Evolutionary conservation across 164 flowering plant genomes (phyloP), one percentile per base, ranked within the genome.

Genomic region (Tetracentron sinense): DNA sequence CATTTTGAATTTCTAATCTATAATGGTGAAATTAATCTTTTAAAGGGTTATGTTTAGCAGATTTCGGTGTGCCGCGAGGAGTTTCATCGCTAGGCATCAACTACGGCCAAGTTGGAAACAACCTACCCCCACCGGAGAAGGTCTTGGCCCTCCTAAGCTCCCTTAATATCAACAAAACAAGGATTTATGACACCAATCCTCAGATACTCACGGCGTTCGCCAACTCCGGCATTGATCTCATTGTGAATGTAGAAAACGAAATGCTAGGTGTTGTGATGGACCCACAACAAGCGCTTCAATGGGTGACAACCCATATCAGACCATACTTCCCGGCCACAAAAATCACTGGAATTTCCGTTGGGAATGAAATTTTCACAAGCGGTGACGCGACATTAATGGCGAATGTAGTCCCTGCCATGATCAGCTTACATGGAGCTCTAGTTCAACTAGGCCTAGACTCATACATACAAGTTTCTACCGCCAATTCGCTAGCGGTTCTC

Each of bases 121-220:
- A 94, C 71, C 70, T 94, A 56, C 97, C 86, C 2, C 67, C 77
- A n/a, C 98, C 98, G 16, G 79, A 82, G 26, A 69, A 79, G 42
- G 96, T 85, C 23, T 52, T 86, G 7, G 67, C 68, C 1, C 86
- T 94, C 30, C 25, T 94, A 6, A 76, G 60, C 28, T 67, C 92
- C 12, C 73, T 89, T 0, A 79, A 73, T 75, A 42, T 94, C 72
- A 78, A 79, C 12, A 89, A 86, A 62, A 65, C 87, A 12, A 72
- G 96, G 76, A 94, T 94, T 27, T 94, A 94, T 65, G 98, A 94
- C 75, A 89, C 97, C 1, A 94, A 94, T 61, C 97, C 97, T 52
- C 83, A 83, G 62, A 47, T 94, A 1, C 58, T 90, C 26, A 70
- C 80, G 0, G 83, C 97, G 67, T 94, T 90, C 38, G 92, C 95